These are phyloP conservation scores for Mycena kentingensis DNA, from an alignment of 768 basidiomycete genomes.

Conservation along the genomic window DNA sequence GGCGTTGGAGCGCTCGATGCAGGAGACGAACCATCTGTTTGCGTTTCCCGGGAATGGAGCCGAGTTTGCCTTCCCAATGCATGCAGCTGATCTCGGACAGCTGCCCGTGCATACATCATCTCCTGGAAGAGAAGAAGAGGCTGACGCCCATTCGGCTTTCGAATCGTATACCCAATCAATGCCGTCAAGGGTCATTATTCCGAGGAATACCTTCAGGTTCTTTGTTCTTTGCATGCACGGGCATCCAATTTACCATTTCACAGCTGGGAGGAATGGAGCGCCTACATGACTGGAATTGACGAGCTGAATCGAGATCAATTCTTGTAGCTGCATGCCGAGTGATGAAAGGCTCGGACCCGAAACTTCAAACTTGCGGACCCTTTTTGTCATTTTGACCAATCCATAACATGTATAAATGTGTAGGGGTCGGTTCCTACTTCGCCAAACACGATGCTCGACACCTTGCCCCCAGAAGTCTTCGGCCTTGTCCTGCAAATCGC, in stretches of 20 bases:
- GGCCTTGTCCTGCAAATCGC: constrained; percentile 32
- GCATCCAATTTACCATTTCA: neutral
- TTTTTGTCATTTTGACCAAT: too few relatives aligned
- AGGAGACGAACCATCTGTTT: neutral
- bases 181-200: neutral
- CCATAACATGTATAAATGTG: too few relatives aligned
- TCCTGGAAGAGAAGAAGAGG: too few relatives aligned
- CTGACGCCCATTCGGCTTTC: too few relatives aligned
- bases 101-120: neutral
- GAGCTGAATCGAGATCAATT: neutral
- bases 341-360: too few relatives aligned
- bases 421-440: too few relatives aligned
- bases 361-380: too few relatives aligned
- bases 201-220: neutral
- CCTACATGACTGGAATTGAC: neutral
- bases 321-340: too few relatives aligned
- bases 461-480: constrained; percentile 35
- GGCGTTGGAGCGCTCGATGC: neutral
- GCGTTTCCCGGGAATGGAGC: too few relatives aligned
- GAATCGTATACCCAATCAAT: neutral
- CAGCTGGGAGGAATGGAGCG: constrained; percentile 1
- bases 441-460: constrained; percentile 24
- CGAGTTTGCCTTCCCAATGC: neutral
- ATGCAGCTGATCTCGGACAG: neutral
- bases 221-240: neutral